These are phyloP conservation scores for Globisporangium acanthophoron DNA, from an alignment of 352 stramenopile species.

Conservation along the genomic window DNA sequence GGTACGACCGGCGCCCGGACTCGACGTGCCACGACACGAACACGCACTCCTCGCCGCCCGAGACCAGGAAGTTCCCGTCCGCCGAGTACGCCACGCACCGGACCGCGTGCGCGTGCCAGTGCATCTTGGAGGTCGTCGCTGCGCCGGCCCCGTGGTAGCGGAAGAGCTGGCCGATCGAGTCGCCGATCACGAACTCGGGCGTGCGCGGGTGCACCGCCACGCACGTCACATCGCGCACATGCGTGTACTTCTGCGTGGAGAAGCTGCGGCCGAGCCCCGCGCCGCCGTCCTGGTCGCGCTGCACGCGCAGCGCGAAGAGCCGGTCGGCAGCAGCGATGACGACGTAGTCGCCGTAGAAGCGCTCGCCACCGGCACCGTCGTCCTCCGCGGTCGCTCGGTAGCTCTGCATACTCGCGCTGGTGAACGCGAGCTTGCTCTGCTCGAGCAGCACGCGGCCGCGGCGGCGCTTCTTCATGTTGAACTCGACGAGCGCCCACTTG, in stretches of 20 bases:
- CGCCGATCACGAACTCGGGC: slow-evolving; percentile 62
- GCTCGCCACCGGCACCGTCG: slow-evolving; percentile 4
- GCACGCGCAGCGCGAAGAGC: slow-evolving; percentile 39
- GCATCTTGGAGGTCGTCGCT: slow-evolving; percentile 46
- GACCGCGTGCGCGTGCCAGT: slow-evolving; percentile 86
- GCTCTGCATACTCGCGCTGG: slow-evolving; percentile 48
- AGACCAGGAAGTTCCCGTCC: slow-evolving; percentile 75
- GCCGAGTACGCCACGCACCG: slow-evolving; percentile 63
- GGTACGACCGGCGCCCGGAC: slow-evolving; percentile 61
- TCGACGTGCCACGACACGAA: slow-evolving; percentile 85
- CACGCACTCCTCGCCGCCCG: slow-evolving; percentile 82
- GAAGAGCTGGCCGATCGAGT: slow-evolving; percentile 60
- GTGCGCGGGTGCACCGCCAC: slow-evolving; percentile 43
- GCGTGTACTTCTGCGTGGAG: slow-evolving; percentile 33
- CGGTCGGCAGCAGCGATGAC: slow-evolving; percentile 32
- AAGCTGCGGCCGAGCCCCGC: slow-evolving; percentile 23
- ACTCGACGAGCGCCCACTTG: slow-evolving; percentile 60
- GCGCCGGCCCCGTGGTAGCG: slow-evolving; percentile 28
- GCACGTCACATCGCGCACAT: slow-evolving; percentile 51
- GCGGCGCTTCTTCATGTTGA: slow-evolving; percentile 68
- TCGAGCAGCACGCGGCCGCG: slow-evolving; percentile 39
- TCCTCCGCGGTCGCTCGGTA: slow-evolving; percentile 18
- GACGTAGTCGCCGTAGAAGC: slow-evolving; percentile 41
- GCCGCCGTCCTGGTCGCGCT: slow-evolving; percentile 23
- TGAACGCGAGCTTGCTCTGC: slow-evolving; percentile 40